These are phyloP conservation scores for Pseudozyma hubeiensis DNA, from an alignment of 1,284 basidiomycete genomes.

Conservation along the genomic window DNA sequence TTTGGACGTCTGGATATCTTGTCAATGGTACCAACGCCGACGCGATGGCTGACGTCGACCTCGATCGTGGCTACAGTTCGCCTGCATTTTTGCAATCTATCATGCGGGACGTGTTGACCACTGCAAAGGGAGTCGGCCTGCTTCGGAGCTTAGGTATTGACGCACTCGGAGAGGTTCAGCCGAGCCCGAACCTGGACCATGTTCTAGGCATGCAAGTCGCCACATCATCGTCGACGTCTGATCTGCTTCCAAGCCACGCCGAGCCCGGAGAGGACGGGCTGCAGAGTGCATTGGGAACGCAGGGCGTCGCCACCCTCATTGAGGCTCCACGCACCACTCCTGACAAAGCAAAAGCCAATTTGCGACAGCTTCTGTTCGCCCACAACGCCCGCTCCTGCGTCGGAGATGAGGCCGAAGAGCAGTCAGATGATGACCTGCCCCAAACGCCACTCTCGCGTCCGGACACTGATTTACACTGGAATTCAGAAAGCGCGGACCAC, in stretches of 20 bases:
- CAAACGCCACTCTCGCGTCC: constrained; percentile 31
- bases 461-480: constrained; percentile 17
- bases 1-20: constrained; percentile 36
- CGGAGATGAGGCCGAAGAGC: background rate
- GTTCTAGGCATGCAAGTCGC: constrained; percentile 15
- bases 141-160: constrained; percentile 49
- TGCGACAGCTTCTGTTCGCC: constrained; percentile 26
- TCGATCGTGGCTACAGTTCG: constrained; percentile 21
- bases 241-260: background rate
- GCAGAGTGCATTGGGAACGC: too few relatives aligned
- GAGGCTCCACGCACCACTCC: background rate
- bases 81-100: constrained; percentile 42
- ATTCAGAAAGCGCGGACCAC: background rate
- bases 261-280: background rate
- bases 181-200: constrained; percentile 14
- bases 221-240: background rate
- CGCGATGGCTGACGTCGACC: background rate
- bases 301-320: background rate
- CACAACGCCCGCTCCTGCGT: background rate
- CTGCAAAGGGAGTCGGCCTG: constrained; percentile 45
- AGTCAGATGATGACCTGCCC: constrained; percentile 1
- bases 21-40: background rate
- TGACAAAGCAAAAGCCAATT: constrained; percentile 2
- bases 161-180: constrained; percentile 37
- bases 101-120: constrained; percentile 35